A percentile compares a stretch with the other conserved stretches of the same genome.
Conservation (phyloP, 257 asterid genomes). For the Nicotiana undulata region DNA sequence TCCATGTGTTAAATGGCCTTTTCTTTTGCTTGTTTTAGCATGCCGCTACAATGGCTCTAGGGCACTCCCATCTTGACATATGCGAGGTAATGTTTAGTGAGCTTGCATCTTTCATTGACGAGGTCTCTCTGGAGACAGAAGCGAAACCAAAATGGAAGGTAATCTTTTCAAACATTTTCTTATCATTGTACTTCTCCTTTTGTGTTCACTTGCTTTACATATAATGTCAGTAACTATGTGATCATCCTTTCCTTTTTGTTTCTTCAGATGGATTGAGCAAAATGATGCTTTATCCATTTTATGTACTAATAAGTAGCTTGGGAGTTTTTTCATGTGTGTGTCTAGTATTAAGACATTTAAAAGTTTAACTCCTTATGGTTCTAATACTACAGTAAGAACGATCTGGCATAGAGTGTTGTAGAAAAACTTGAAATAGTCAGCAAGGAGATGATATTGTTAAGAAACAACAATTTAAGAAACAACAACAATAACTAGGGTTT, state of each 20-base stretch:
- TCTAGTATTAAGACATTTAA: neutral
- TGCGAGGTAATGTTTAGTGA: slow-evolving; percentile 97
- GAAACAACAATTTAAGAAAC: neutral
- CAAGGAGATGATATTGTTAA: neutral
- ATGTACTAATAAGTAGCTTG: neutral
- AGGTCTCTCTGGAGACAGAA: slow-evolving; percentile 86
- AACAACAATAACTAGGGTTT: neutral
- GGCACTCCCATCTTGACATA: slow-evolving; percentile 94
- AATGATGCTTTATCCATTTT: slow-evolving; percentile 1
- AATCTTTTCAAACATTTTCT: slow-evolving; percentile 5
- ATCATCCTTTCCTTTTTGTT: slow-evolving; percentile 7
- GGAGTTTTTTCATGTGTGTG: neutral
- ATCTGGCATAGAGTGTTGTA: neutral
- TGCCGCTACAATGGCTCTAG: slow-evolving; percentile 99
- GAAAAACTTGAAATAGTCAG: neutral
- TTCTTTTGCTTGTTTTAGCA: slow-evolving; percentile 40
- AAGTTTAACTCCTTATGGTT: neutral
- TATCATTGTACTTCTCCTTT: neutral
- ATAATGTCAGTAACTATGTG: neutral
- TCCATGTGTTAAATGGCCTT: neutral
- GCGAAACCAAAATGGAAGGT: slow-evolving; percentile 99
- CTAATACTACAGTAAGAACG: neutral
- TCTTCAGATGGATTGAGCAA: neutral
- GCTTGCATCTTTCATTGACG: slow-evolving; percentile 92
- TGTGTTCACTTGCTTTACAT: slow-evolving; percentile 1